A percentile compares a stretch with the other conserved stretches of the same genome.
These are phyloP conservation scores for Chlorella vulgaris DNA, from an alignment of 139 green algal genomes.

Conservation along the genomic window DNA sequence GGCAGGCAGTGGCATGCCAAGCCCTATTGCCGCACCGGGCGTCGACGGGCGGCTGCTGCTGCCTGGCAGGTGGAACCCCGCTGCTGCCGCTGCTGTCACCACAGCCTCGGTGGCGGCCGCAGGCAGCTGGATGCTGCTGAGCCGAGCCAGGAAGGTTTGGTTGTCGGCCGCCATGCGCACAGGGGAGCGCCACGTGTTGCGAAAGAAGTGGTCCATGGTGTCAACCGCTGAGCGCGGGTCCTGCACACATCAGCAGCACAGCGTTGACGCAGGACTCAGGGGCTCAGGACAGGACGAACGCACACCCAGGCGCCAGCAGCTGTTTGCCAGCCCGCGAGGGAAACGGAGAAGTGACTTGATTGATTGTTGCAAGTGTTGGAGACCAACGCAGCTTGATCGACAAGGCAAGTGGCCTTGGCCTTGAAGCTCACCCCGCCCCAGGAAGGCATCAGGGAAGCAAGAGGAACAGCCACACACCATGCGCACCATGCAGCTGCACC, in stretches of 20 bases:
- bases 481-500: not conserved
- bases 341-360: too few relatives aligned
- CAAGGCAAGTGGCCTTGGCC: too few relatives aligned
- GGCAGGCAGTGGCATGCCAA: not conserved
- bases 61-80: constrained; percentile 12
- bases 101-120: constrained; percentile 15
- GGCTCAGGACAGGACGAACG: too few relatives aligned
- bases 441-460: not conserved
- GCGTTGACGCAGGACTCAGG: too few relatives aligned
- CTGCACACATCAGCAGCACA: constrained; percentile 5
- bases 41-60: not conserved
- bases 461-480: not conserved
- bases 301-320: too few relatives aligned
- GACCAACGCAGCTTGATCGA: too few relatives aligned
- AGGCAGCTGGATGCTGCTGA: constrained; percentile 29
- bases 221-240: constrained; percentile 36
- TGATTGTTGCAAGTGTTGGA: too few relatives aligned
- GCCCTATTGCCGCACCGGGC: not conserved
- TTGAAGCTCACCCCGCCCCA: too few relatives aligned
- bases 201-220: constrained; percentile 42
- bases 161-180: constrained; percentile 44
- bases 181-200: constrained; percentile 42
- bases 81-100: not conserved
- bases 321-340: not conserved
- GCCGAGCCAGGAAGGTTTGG: constrained; percentile 34